Evolutionary conservation across 805 yeast genomes (phyloP).

Genomic region (Barnettozyma sucrosica): DNA sequence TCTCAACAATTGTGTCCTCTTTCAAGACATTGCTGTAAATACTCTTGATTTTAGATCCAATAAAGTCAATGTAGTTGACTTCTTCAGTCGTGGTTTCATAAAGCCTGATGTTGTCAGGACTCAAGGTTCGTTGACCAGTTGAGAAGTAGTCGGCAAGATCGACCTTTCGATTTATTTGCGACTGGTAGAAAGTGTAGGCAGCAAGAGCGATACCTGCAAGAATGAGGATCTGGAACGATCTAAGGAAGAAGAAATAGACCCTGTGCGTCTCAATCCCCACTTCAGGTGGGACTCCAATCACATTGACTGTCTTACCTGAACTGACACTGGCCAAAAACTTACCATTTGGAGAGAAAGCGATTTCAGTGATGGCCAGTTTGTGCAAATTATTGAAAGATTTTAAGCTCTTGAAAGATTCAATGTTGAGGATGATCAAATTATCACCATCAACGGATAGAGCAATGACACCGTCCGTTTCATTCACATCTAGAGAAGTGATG

Average conservation of each 20-base stretch:
- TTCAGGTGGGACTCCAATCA: slow-evolving; percentile 53
- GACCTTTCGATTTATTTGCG: slow-evolving; percentile 4
- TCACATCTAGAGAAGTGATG: slow-evolving; percentile 48
- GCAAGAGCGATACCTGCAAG: slow-evolving; percentile 8
- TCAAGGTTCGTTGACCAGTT: slow-evolving; percentile 12
- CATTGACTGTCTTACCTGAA: slow-evolving; percentile 66
- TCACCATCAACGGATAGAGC: slow-evolving; percentile 50
- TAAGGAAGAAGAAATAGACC: slow-evolving; percentile 21
- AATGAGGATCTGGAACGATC: slow-evolving; percentile 14
- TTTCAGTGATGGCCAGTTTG: slow-evolving; percentile 65
- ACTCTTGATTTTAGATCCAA: slow-evolving; percentile 6
- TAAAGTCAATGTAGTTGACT: background rate
- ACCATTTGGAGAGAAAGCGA: slow-evolving; percentile 66
- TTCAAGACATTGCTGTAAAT: slow-evolving; percentile 5
- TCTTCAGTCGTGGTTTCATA: slow-evolving; percentile 1
- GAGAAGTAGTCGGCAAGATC: slow-evolving; percentile 25
- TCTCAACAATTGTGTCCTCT: background rate
- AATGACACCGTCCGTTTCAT: slow-evolving; percentile 28
- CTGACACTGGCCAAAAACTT: slow-evolving; percentile 66
- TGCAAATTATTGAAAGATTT: slow-evolving; percentile 51
- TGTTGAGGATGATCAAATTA: slow-evolving; percentile 39
- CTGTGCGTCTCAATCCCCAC: slow-evolving; percentile 27
- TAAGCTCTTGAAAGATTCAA: slow-evolving; percentile 51
- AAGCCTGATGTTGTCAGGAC: slow-evolving; percentile 3
- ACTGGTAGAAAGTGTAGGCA: slow-evolving; percentile 15